phyloP scores from a whole-genome alignment of 2,329 filamentous ascomycete species.

The Fusarium sp. region DNA sequence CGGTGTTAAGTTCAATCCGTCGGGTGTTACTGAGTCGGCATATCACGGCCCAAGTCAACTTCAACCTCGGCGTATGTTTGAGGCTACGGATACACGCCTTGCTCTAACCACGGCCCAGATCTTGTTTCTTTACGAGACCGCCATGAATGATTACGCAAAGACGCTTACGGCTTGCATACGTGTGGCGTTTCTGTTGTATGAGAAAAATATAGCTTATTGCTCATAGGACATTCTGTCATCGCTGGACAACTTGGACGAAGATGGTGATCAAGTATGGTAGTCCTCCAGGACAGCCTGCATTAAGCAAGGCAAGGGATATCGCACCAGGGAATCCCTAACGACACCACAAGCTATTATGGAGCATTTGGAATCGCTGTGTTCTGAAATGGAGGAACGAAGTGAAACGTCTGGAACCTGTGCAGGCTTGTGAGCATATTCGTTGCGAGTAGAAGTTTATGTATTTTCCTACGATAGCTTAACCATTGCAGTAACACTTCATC shows the following conservation, averaged over 20 bases:
- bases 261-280: neutral
- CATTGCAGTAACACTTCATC: neutral
- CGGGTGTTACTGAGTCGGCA: conserved; percentile 1
- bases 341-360: neutral
- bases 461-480: neutral
- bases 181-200: neutral
- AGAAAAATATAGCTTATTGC: neutral
- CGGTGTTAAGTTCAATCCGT: neutral
- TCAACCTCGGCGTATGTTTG: neutral
- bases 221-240: neutral
- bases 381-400: neutral
- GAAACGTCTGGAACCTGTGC: neutral
- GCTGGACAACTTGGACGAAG: too few species aligned
- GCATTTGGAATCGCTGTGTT: neutral
- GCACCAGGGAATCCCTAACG: neutral
- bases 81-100: neutral
- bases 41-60: neutral
- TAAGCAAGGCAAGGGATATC: neutral
- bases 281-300: neutral
- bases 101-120: neutral
- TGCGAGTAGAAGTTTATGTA: neutral
- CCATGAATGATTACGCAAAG: neutral
- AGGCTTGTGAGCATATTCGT: neutral
- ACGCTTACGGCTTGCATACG: neutral
- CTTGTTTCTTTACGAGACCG: neutral